Base-by-base conservation (phyloP, 1,284 basidiomycete species). In the Fomitopsis pinicola region DNA sequence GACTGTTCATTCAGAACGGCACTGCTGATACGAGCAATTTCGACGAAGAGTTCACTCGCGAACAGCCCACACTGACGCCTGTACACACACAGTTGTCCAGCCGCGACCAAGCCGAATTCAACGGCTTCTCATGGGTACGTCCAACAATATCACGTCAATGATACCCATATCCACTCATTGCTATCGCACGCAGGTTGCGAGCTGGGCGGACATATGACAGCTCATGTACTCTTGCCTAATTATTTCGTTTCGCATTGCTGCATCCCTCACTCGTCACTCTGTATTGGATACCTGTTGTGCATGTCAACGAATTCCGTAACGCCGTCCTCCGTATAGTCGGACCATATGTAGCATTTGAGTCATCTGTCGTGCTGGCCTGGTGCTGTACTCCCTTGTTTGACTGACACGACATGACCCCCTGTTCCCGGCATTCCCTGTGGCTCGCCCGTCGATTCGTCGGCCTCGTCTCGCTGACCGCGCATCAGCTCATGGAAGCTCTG, bases 31-130 rank as follows among this genome's bases (percentile, higher is more conserved):
- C 86, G 55, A 89, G 87, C 71, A 94, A 97, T 78, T 97, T 98
- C 77, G 95, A 98, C 76, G 89, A 95, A 72, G 97, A 99, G 76
- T 98, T 98, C 73, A 99, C 97, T 46, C 83, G 85, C 64, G 97
- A 99, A 75, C 94, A 98, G 73, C 97, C 97, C 5, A 99, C 96
- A 15, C 79, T 99, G 68, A 99, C 97, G 2, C 97, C 97, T 8
- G 97, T 99, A 33, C 96, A 99, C 72, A 93, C 92, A 36, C 95
- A 98, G 67, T 78, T 99, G 64, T 93, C 92, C n/a, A 76, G 91
- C 45, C 88, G 90, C 64, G 96, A 99, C 72, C 97, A 99, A 77
- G 85, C 89, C 65, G 95, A 97, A 77, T 98, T 98, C 79, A 89
- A 92, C 64, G 95, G 95, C 28, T 98, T 98, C 82, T 95, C 94